Conservation (phyloP, 2,329 filamentous ascomycete species). For the Aspergillus candidus region DNA sequence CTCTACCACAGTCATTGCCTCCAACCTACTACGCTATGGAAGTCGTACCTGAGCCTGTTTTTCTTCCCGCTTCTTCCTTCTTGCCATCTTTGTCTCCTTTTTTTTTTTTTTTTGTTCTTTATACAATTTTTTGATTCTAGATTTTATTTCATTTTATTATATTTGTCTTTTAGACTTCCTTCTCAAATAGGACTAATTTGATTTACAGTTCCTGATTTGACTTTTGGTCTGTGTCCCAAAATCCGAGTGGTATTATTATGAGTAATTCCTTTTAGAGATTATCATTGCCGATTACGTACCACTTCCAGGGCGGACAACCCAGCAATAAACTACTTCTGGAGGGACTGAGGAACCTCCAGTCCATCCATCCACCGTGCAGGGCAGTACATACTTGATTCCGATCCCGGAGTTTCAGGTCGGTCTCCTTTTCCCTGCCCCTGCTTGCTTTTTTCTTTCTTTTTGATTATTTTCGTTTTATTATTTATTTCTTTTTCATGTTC, state of each 20-base stretch:
- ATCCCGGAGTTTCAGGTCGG: constrained; percentile 16
- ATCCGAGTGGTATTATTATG: too few species aligned
- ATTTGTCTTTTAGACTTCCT: too few species aligned
- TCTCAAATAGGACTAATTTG: background rate
- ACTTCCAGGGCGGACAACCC: constrained; percentile 3
- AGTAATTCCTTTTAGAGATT: background rate
- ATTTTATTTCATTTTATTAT: background rate
- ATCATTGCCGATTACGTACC: constrained; percentile 10
- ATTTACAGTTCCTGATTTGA: background rate
- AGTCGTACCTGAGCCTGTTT: too few species aligned
- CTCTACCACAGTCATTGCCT: too few species aligned
- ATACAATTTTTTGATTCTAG: background rate
- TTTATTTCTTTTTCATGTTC: background rate
- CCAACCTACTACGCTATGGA: too few species aligned
- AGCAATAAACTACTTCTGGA: constrained; percentile 2
- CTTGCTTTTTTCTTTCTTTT: constrained; percentile 1
- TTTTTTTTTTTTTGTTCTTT: background rate
- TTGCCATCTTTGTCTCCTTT: background rate
- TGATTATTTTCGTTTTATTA: background rate
- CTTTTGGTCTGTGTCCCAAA: background rate
- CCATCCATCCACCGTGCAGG: too few species aligned
- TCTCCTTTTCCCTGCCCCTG: constrained; percentile 10
- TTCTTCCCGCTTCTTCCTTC: background rate
- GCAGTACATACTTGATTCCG: constrained; percentile 9
- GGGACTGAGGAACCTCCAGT: too few species aligned